These are phyloP conservation scores for Melocanna baccifera DNA, from an alignment of 176 grass and related monocot genomes.

Conservation along the genomic window DNA sequence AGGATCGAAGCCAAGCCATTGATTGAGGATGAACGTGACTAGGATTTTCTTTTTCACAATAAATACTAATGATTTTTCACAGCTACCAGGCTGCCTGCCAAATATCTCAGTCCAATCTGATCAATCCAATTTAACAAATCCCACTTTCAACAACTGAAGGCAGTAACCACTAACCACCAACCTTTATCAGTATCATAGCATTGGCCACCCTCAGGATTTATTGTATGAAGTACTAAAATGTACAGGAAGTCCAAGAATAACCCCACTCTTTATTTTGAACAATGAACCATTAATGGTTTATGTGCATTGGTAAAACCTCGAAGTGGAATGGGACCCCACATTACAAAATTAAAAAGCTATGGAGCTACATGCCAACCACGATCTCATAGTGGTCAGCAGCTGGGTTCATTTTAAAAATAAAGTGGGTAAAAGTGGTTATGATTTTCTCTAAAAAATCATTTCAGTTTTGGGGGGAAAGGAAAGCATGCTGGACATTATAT, in stretches of 20 bases:
- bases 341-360: conserved; percentile 4
- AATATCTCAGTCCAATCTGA: conserved; percentile 1
- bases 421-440: not conserved
- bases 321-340: not conserved
- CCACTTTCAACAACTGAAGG: not conserved
- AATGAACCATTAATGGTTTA: not conserved
- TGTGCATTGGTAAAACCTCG: not conserved
- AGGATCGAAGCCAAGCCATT: not conserved
- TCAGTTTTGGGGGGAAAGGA: not conserved
- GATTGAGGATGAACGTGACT: not conserved
- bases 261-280: not conserved
- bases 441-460: not conserved
- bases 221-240: not conserved
- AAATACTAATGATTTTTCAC: not conserved
- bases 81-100: not conserved
- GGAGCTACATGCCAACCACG: not conserved
- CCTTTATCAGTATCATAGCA: not conserved
- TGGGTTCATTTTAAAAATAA: conserved; percentile 5
- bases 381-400: not conserved
- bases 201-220: not conserved
- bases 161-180: not conserved
- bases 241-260: not conserved
- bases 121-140: not conserved
- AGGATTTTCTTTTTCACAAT: not conserved
- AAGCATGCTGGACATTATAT: not conserved